These are phyloP conservation scores for Piromyces finnis DNA, from an alignment of 192 early-diverging fungal species.

Conservation along the genomic window DNA sequence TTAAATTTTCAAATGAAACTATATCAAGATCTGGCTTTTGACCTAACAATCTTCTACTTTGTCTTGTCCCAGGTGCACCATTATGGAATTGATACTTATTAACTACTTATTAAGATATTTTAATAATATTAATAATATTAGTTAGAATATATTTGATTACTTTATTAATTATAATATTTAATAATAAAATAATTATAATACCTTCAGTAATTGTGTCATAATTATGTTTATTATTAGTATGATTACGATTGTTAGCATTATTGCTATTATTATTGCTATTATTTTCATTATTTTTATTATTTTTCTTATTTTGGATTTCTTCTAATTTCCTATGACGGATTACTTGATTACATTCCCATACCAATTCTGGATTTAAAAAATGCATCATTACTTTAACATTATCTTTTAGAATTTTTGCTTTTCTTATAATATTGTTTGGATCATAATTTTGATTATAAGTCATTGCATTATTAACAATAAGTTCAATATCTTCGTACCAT, in stretches of 20 bases:
- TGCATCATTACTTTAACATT: neutral
- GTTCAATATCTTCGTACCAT: slow-evolving; percentile 18
- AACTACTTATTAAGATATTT: neutral
- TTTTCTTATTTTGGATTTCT: neutral
- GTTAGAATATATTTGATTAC: too few species aligned
- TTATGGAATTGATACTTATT: neutral
- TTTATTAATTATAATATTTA: too few species aligned
- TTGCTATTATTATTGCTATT: neutral
- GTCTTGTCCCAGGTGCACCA: neutral
- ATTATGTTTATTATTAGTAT: neutral
- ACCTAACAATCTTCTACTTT: neutral
- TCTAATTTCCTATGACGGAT: neutral
- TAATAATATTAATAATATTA: too few species aligned
- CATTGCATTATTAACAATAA: slow-evolving; percentile 9
- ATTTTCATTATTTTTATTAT: neutral
- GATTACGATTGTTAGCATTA: neutral
- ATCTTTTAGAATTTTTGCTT: neutral
- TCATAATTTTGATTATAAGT: neutral
- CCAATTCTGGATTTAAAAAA: neutral
- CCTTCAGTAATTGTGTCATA: neutral
- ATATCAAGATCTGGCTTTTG: neutral
- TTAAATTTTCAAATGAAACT: neutral
- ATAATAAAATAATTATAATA: too few species aligned
- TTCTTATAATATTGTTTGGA: neutral
- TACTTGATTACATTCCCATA: neutral